Conservation (phyloP, 2,329 filamentous ascomycete genomes). For the Aspergillus sp. region DNA sequence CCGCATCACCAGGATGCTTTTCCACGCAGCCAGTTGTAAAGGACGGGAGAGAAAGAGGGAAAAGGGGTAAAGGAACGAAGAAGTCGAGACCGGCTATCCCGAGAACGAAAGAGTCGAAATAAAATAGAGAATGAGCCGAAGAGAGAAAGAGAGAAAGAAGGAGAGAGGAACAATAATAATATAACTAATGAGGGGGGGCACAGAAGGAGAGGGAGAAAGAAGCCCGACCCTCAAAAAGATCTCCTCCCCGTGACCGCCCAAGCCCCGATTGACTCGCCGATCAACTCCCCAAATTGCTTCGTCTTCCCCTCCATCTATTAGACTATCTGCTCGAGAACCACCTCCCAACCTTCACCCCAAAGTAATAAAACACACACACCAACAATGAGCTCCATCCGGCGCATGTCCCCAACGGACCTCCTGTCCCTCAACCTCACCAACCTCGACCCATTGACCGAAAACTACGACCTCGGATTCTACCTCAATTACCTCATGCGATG, state of each 20-base stretch:
- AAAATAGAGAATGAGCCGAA: background rate
- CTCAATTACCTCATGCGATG: slow-evolving; percentile 93
- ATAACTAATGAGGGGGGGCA: background rate
- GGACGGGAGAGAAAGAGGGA: background rate
- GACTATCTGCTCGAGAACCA: background rate
- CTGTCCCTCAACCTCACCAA: slow-evolving; percentile 93
- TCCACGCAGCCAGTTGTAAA: background rate
- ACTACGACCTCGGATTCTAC: slow-evolving; percentile 94
- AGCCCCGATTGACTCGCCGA: slow-evolving; percentile 24
- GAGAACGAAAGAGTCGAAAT: background rate
- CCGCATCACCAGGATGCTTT: slow-evolving; percentile 23
- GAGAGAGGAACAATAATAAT: background rate
- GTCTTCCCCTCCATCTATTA: background rate
- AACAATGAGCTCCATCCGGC: slow-evolving; percentile 78
- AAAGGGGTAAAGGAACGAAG: background rate
- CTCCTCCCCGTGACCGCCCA: slow-evolving; percentile 29
- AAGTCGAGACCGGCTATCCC: background rate
- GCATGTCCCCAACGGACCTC: slow-evolving; percentile 81
- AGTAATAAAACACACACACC: background rate
- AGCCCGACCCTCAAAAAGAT: background rate
- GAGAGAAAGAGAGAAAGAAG: background rate
- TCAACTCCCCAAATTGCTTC: background rate
- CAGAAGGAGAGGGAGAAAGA: background rate
- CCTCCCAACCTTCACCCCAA: background rate
- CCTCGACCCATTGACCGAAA: slow-evolving; percentile 95